A percentile compares a stretch with the other conserved stretches of the same genome.
Evolutionary conservation across 139 green algal species (phyloP).

Genomic region (Chlorella sp.): DNA sequence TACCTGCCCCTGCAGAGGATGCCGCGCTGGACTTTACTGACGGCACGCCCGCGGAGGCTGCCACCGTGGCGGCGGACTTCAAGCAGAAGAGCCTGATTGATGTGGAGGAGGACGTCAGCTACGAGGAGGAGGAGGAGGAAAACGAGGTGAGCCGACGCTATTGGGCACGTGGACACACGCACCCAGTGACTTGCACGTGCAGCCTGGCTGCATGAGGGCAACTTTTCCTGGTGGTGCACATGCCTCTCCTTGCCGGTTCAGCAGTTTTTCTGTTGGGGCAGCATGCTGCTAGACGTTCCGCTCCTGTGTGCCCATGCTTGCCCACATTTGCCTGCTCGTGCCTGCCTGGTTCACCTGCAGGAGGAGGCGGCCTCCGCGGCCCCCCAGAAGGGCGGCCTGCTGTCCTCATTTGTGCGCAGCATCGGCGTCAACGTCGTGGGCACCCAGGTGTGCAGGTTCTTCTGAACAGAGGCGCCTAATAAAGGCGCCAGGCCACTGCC

Average conservation of each 20-base stretch:
- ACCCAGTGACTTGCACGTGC: too few species aligned
- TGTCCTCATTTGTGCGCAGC: conserved; percentile 80
- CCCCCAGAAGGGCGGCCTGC: conserved; percentile 59
- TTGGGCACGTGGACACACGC: too few species aligned
- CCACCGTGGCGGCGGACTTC: conserved; percentile 25
- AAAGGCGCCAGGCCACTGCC: too few species aligned
- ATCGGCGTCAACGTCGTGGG: conserved; percentile 83
- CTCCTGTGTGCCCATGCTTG: too few species aligned
- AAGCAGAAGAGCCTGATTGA: conserved; percentile 54
- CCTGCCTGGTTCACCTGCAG: background rate
- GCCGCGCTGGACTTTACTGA: conserved; percentile 57
- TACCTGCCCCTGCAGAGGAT: conserved; percentile 20
- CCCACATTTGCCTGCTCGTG: too few species aligned
- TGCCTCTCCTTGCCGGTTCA: too few species aligned
- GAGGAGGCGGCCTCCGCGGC: background rate
- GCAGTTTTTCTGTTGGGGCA: too few species aligned
- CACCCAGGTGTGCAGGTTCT: conserved; percentile 45
- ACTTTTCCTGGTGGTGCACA: too few species aligned
- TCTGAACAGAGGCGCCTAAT: too few species aligned
- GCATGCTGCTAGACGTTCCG: too few species aligned
- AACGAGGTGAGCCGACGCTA: too few species aligned
- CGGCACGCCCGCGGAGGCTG: conserved; percentile 8
- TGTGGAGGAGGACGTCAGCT: conserved; percentile 50
- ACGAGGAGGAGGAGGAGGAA: conserved; percentile 47
- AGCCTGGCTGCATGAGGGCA: too few species aligned